These are phyloP conservation scores for Hyaloscypha finlandica DNA, from an alignment of 495 filamentous ascomycete genomes.

Conservation along the genomic window DNA sequence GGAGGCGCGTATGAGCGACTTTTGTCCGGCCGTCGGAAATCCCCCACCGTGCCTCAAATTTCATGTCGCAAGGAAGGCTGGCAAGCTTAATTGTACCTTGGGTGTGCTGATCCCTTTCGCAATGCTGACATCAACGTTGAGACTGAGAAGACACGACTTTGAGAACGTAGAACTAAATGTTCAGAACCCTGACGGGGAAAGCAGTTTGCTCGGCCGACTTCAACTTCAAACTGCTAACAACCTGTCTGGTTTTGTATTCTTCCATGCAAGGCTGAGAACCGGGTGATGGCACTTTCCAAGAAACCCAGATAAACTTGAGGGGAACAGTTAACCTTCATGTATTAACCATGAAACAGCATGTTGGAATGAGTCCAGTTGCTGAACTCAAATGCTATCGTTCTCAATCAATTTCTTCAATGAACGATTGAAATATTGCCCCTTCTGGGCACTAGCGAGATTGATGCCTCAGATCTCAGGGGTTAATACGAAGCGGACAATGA, in stretches of 20 bases:
- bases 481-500: not conserved
- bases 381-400: not conserved
- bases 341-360: conserved; percentile 9
- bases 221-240: not conserved
- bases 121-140: not conserved
- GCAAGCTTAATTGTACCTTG: not conserved
- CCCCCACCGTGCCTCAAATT: not conserved
- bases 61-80: not conserved
- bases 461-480: not conserved
- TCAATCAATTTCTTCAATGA: not conserved
- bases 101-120: not conserved
- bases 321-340: not conserved
- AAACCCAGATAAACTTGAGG: not conserved
- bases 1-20: not conserved
- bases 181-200: no score
- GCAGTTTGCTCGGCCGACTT: not conserved
- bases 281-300: not conserved
- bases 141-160: not conserved
- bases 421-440: not conserved
- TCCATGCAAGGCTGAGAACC: not conserved
- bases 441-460: not conserved
- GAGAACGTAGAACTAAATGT: not conserved
- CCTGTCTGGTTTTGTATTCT: not conserved
- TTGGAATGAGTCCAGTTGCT: not conserved
- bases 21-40: not conserved